Base-by-base conservation (phyloP, 768 basidiomycete genomes). In the Mycena galopus region DNA sequence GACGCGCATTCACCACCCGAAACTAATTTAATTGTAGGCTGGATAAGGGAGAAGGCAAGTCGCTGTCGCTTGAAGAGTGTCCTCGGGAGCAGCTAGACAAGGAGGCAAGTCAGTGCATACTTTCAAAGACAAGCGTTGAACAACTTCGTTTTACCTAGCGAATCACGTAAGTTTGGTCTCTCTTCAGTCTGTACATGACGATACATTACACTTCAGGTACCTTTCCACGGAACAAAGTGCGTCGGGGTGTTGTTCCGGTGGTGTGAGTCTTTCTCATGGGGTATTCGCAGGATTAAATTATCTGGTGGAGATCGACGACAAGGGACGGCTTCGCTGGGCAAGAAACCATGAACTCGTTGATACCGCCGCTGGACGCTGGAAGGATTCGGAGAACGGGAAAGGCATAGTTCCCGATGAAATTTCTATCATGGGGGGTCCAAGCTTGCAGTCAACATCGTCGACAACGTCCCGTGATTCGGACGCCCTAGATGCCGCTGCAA, bases 301-400 rank as follows among this genome's bases (percentile, higher is more conserved):
- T 75, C 84, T 93, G 4, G 88, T 90, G 63, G 86, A 85, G 50
- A 86, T 92, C 51, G 88, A 89, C 72, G 72, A 79, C 0, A 80
- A 87, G 23, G 92, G 92, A 2, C 86, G 83, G 66, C 83, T 91
- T 11, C 82, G 85, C 7, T 92, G 90, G 90, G 89, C 87, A 3
- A 86, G 86, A 60, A 91, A 88, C 73, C 82, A 88, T 47, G 84
- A 88, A 70, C 81, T 87, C 3, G 87, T 92, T 11, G 91, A 92
- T 77, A 92, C 91, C 0, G 85, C 88, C 3, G 83, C 89, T 4
- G 88, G 88, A 0, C 83, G 83, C 37, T 92, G 91, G 91, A 90
- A 88, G 78, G 91, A 92, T 72, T 83, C 88, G 5, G 90, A 88
- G 4, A 77, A 86, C 25, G 91, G 90, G 0, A 65, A 77, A 44